Base-by-base conservation (phyloP, 1,284 basidiomycete genomes). In the Marasmius sp. region DNA sequence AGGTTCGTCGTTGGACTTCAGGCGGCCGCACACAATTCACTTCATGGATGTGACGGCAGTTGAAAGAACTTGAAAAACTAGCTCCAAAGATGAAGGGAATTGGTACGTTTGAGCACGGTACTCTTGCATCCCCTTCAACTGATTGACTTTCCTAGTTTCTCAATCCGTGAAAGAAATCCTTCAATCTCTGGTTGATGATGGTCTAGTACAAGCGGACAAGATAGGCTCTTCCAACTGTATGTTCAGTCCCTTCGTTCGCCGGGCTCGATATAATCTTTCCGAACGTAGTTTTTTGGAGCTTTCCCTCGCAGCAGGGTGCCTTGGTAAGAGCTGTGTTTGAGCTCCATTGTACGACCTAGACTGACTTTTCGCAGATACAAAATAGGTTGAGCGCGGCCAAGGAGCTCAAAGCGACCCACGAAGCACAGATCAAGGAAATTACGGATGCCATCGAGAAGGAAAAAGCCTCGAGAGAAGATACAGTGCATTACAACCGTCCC, bases 151-250 rank as follows among this genome's bases (percentile, higher is more conserved):
- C 54, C 1, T 61, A 94, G 93, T 95, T 1, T 88, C 89, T 22
- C 93, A 95, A 71, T 87, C 89, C 2, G 91, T 96, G 51, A 96
- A 96, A 72, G 94, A 96, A 66, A 88, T 95, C 0, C 74, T 95
- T 2, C 91, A 94, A 67, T 88, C 89, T 6, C 82, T 96, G 33
- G 88, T 94, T 20, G 87, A 93, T 66, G 94, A 96, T 70, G 87
- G 88, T 3, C 79, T 95, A 41, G 92, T 95, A 14, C 86, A 89
- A 70, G 81, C 80, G 53, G 94, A 96, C 73, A 96, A 96, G 76
- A 94, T 96, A 60, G 94, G 94, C 27, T 92, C 93, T 6, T 93
- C 93, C 3, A 95, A 95, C 70, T 96, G 93, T 94, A 67, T 67
- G 89, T 70, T 55, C 45, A 14, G 9, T n/a, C 9, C 22, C 64